Percentiles rank a stretch among this genome's conserved stretches.
phyloP scores from a whole-genome alignment of 1,284 basidiomycete species.

The Schizopora paradoxa region DNA sequence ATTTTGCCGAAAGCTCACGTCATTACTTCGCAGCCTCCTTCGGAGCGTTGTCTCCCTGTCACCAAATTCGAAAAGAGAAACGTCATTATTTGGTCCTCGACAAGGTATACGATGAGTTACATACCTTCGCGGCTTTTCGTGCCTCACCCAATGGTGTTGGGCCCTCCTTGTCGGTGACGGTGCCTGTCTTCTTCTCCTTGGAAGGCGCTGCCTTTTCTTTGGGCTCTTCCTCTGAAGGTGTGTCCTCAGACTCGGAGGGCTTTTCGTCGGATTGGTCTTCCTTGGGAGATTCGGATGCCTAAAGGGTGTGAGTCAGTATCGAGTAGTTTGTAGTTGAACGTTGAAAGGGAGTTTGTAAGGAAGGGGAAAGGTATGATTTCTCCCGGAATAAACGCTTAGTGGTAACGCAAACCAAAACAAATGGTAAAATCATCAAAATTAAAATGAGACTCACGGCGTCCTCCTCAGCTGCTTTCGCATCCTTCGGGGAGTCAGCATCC shows the following conservation, averaged over 20 bases:
- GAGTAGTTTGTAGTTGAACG: slow-evolving; percentile 1
- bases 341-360: neutral
- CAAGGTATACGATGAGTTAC: neutral
- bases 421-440: too few relatives aligned
- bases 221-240: slow-evolving; percentile 7
- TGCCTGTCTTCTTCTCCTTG: slow-evolving; percentile 11
- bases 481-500: slow-evolving; percentile 17
- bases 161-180: slow-evolving; percentile 9
- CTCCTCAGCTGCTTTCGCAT: slow-evolving; percentile 15
- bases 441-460: neutral
- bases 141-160: slow-evolving; percentile 16
- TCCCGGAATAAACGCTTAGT: neutral
- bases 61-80: neutral
- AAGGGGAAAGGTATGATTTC: neutral
- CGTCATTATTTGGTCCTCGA: neutral
- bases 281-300: neutral
- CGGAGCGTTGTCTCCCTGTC: slow-evolving; percentile 6
- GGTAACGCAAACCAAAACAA: too few relatives aligned
- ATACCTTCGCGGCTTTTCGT: slow-evolving; percentile 11
- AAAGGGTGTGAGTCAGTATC: neutral
- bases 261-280: slow-evolving; percentile 6
- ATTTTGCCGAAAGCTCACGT: too few relatives aligned
- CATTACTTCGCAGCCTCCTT: slow-evolving; percentile 8
- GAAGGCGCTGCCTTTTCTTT: slow-evolving; percentile 12
- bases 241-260: slow-evolving; percentile 6